Percentiles rank a stretch among this genome's conserved stretches.
phyloP scores from a whole-genome alignment of 148 eudicot species.

The Pouteria glomerata region DNA sequence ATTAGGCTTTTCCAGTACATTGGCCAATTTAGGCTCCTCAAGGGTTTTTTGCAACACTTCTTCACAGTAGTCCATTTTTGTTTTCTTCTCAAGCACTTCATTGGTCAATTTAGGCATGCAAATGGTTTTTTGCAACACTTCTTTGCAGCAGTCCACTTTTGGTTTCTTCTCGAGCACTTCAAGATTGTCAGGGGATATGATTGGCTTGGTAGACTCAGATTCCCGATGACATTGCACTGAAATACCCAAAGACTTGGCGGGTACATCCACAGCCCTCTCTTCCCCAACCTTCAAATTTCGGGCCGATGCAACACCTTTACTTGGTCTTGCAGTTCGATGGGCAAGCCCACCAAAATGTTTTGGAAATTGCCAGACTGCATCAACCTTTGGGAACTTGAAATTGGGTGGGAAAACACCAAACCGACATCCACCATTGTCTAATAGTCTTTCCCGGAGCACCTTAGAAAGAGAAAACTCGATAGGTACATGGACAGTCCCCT shows the following conservation, averaged over 20 bases:
- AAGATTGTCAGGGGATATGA: background rate
- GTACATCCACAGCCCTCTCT: background rate
- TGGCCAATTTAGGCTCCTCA: background rate
- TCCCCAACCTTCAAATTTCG: background rate
- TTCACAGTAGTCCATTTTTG: background rate
- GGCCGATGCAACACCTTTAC: background rate
- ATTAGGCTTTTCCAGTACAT: background rate
- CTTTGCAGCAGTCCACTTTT: no score
- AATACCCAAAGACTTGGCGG: background rate
- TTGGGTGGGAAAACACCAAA: background rate
- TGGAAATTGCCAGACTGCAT: background rate
- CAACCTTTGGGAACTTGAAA: slow-evolving; percentile 7
- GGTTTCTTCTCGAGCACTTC: no score
- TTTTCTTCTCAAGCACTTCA: background rate
- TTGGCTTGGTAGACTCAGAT: background rate
- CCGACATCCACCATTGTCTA: background rate
- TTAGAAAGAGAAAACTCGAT: slow-evolving; percentile 11
- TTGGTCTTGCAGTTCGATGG: background rate
- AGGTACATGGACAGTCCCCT: no score
- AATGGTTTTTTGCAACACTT: no score
- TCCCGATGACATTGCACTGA: background rate
- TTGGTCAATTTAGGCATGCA: no score
- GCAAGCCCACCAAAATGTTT: background rate
- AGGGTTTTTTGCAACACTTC: background rate
- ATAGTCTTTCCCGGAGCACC: background rate